These are phyloP conservation scores for Fusarium torreyae DNA, from an alignment of 2,329 filamentous ascomycete genomes.

Conservation along the genomic window DNA sequence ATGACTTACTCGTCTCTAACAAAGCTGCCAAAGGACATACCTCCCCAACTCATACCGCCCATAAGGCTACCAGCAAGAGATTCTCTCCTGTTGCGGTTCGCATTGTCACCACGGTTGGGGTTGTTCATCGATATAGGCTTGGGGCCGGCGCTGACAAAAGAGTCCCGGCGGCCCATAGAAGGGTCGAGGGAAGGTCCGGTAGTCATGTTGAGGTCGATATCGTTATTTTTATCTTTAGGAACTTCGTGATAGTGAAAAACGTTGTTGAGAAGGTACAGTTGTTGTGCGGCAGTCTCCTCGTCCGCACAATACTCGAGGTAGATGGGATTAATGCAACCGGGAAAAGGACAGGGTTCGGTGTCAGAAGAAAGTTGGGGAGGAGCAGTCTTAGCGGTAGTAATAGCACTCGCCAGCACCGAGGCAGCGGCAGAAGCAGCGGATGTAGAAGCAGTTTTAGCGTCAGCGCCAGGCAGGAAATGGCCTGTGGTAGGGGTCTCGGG, in stretches of 20 bases:
- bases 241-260: not conserved
- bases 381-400: slow-evolving; percentile 45
- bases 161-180: slow-evolving; percentile 72
- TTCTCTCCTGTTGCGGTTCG: slow-evolving; percentile 72
- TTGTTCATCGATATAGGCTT: slow-evolving; percentile 79
- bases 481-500: slow-evolving; percentile 53
- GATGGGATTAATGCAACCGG: slow-evolving; percentile 56
- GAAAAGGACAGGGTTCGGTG: slow-evolving; percentile 45
- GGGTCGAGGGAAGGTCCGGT: slow-evolving; percentile 72
- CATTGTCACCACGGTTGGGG: slow-evolving; percentile 70
- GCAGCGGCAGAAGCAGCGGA: slow-evolving; percentile 45
- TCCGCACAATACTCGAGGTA: slow-evolving; percentile 10
- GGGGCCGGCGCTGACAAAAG: slow-evolving; percentile 75
- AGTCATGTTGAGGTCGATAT: slow-evolving; percentile 67
- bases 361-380: slow-evolving; percentile 41
- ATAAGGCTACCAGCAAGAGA: slow-evolving; percentile 75
- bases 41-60: slow-evolving; percentile 96
- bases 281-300: not conserved
- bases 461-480: slow-evolving; percentile 48
- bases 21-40: slow-evolving; percentile 95
- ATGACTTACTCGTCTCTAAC: slow-evolving; percentile 94
- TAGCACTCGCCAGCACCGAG: slow-evolving; percentile 45
- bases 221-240: slow-evolving; percentile 39
- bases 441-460: slow-evolving; percentile 50
- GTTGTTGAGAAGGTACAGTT: not conserved